phyloP scores from a whole-genome alignment of 2,329 filamentous ascomycete species.

The Fusarium graminum region DNA sequence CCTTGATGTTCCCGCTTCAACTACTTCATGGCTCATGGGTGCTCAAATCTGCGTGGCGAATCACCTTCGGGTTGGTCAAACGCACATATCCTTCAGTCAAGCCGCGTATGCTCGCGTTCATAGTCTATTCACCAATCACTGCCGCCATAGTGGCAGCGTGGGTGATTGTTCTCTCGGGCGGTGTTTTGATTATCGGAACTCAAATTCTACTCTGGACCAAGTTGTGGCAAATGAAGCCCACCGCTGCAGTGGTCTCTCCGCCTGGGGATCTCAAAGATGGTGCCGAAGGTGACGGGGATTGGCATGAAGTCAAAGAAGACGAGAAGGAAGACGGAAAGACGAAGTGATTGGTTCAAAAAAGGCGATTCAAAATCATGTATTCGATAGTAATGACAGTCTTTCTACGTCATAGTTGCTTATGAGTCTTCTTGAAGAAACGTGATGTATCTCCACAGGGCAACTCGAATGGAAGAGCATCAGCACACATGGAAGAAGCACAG shows the following conservation, averaged over 20 bases:
- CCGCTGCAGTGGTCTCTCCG: background rate
- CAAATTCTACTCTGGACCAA: constrained; percentile 11
- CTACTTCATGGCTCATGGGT: constrained; percentile 33
- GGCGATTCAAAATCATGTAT: too few species aligned
- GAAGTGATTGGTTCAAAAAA: background rate
- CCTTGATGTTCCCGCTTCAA: constrained; percentile 4
- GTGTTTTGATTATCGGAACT: background rate
- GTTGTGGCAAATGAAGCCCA: constrained; percentile 1
- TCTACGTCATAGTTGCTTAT: constrained; percentile 12
- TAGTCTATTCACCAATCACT: constrained; percentile 15
- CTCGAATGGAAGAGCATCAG: constrained; percentile 44
- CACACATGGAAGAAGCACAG: constrained; percentile 44
- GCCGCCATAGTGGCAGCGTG: background rate
- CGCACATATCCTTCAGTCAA: constrained; percentile 24
- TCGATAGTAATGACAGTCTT: too few species aligned
- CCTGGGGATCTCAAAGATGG: background rate
- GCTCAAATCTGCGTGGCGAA: constrained; percentile 22
- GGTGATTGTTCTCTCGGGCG: background rate
- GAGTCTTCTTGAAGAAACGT: constrained; percentile 32
- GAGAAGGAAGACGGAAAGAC: background rate
- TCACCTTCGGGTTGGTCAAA: constrained; percentile 13
- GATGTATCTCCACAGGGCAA: constrained; percentile 47
- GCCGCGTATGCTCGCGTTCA: constrained; percentile 19
- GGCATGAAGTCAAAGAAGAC: background rate
- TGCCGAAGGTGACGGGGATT: background rate